Conservation (phyloP, 208 protist genomes). For the Crithidia sp. region DNA sequence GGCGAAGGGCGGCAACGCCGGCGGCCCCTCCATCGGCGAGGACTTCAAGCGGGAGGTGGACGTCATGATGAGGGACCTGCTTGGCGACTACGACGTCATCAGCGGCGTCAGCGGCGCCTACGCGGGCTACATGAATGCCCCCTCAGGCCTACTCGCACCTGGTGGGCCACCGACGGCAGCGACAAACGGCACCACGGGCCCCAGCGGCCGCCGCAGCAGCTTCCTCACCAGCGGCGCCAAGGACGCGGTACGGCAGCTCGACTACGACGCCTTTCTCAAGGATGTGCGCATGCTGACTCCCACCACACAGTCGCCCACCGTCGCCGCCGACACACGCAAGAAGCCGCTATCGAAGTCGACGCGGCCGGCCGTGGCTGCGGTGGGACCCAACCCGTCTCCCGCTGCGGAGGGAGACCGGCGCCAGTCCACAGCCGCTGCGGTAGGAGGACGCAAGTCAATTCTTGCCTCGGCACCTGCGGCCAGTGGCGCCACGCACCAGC, state of each 20-base stretch:
- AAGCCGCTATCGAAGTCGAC: slow-evolving; percentile 3
- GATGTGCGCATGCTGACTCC: slow-evolving; percentile 10
- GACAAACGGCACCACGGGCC: background rate
- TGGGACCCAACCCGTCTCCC: background rate
- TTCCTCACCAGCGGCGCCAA: background rate
- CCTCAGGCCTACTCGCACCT: background rate
- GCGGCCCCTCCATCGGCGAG: slow-evolving; percentile 16
- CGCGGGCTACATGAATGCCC: background rate
- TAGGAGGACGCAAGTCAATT: slow-evolving; percentile 1
- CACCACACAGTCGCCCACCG: slow-evolving; percentile 2
- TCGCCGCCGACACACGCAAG: background rate
- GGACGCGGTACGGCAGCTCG: slow-evolving; percentile 8
- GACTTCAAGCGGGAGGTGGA: slow-evolving; percentile 54
- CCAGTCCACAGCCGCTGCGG: background rate
- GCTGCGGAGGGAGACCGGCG: background rate
- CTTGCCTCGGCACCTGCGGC: background rate
- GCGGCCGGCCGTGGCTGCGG: background rate
- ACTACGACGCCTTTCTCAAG: slow-evolving; percentile 20
- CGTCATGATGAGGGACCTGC: slow-evolving; percentile 35
- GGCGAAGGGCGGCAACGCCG: background rate
- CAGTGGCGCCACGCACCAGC: background rate
- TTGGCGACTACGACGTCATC: slow-evolving; percentile 28
- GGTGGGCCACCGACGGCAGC: background rate
- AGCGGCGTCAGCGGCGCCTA: background rate
- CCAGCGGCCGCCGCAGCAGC: background rate